Base-by-base conservation (phyloP, 306 rosid genomes). In the Rosa multiflora region DNA sequence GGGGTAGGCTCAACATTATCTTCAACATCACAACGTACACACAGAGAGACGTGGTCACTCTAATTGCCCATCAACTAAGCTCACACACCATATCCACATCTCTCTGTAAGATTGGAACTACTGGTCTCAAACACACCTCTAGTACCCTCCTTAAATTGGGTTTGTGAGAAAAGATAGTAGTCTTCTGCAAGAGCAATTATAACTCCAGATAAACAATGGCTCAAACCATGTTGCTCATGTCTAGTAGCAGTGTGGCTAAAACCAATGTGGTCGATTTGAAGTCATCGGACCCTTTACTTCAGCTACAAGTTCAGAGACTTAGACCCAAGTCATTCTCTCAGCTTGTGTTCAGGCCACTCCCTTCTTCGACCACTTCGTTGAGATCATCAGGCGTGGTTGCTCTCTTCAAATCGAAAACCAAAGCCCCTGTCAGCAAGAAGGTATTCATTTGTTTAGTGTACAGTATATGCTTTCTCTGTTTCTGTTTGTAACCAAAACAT, bases 171-270 rank as follows among this genome's bases (percentile, higher is more conserved):
- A 47, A 46, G 35, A 77, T 15, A 10, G 70, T 14, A 78, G 71
- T 70, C 77, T 56, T 17, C 48, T 46, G 37, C 78, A 32, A 13
- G 18, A 61, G 8, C n/a, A 76, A 63, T 4, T 63, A 2, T 63
- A 76, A 18, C 44, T 48, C 5, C 32, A 46, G 70, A 3, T 18
- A 32, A 47, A 80, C 73, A 79, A 92, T 92, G 97, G 99, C 98
- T 79, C 98, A 95, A 84, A 91, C 98, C 70, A 86, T 95, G 92
- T 55, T 94, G 77, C 91, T 91, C 76, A 82, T 88, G 87, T 89
- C 97, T 5, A 67, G 63, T 20, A 68, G 73, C 21, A 86, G 89
- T 76, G 94, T 88, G 58, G 89, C 93, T 39, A 76, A 85, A 39
- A 79, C 87, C 66, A 87, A 82, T 78, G 92, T 80, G 7, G 83